Evolutionary conservation across 2,329 filamentous ascomycete species (phyloP), one percentile per base, ranked within the genome.

Genomic region (Penicillium sp.): DNA sequence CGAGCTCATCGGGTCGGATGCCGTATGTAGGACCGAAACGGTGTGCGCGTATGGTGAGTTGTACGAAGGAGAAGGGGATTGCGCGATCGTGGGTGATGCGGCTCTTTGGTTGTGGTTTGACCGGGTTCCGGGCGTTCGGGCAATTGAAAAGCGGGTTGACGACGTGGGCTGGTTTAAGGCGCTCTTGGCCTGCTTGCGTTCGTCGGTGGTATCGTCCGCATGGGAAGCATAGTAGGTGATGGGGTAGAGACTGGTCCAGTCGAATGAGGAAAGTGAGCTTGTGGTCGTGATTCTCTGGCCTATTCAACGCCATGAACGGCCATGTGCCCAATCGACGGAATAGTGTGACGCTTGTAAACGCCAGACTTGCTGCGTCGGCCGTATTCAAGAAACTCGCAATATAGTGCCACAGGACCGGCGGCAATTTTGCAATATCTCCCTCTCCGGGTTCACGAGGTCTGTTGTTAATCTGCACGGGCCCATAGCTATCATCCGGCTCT

Each of bases 1-100:
- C 73, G 18, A 88, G 76, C 0, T 76, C 72, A 1, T 81, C 77
- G 2, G 75, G 58, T 2, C 77, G 60, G 39, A 86, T 77, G 31
- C 84, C 84, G 65, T 85, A 80, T 2, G 61, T 56, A 0, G 78
- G 74, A 1, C 77, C 77, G 66, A 81, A 81, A n/a, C 77, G 77
- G 57, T 78, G 72, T 4, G 79, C 78, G 35, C 85, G 80, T 43
- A 82, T 73, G 4, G 75, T 78, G n/a, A 88, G 78, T 67, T 88
- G 85, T 2, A 85, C 78, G 61, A 86, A 87, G 13, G 82, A 72
- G 69, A 85, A 87, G 2, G 83, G 83, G 0, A 88, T 74, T n/a
- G 73, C 78, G 54, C 85, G 82, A 41, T 79, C 81, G 37, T 83
- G 80, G 6, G 82, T 81, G 27, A 87, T 78, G 6, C 85, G 79